Conservation (phyloP, 805 yeast genomes). For the Ogataea paradorogensis region DNA sequence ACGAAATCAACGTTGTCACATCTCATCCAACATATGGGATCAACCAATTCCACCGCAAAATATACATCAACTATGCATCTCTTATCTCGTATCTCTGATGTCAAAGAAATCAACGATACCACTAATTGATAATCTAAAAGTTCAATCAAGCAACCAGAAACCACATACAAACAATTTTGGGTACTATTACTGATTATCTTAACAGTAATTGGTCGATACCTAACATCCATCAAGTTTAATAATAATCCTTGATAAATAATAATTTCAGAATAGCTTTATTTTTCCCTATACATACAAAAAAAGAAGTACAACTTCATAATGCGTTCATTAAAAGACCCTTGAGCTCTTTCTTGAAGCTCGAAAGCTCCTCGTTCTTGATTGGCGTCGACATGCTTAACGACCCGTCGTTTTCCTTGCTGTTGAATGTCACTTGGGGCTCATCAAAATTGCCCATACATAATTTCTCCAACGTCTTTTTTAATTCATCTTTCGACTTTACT, state of each 20-base stretch:
- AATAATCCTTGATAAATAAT: not conserved
- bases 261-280: slow-evolving; percentile 1
- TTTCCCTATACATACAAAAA: slow-evolving; percentile 6
- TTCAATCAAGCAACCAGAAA: not conserved
- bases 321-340: slow-evolving; percentile 19
- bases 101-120: not conserved
- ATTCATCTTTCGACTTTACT: slow-evolving; percentile 17
- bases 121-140: not conserved
- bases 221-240: not conserved
- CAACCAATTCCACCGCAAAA: not conserved
- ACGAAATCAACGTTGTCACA: not conserved
- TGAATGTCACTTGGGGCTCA: slow-evolving; percentile 4
- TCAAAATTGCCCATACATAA: slow-evolving; percentile 12
- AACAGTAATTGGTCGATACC: not conserved
- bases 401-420: slow-evolving; percentile 12
- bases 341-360: slow-evolving; percentile 20
- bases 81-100: not conserved
- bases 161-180: not conserved
- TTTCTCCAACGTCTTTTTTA: slow-evolving; percentile 18
- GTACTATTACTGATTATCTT: not conserved
- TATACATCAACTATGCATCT: not conserved
- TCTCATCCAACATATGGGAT: slow-evolving; percentile 1
- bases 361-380: slow-evolving; percentile 16
- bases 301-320: slow-evolving; percentile 6
- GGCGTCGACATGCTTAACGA: slow-evolving; percentile 21